Evolutionary conservation across 2,329 filamentous ascomycete species (phyloP), one percentile per base, ranked within the genome.

Genomic region (Fusarium anthophilum): DNA sequence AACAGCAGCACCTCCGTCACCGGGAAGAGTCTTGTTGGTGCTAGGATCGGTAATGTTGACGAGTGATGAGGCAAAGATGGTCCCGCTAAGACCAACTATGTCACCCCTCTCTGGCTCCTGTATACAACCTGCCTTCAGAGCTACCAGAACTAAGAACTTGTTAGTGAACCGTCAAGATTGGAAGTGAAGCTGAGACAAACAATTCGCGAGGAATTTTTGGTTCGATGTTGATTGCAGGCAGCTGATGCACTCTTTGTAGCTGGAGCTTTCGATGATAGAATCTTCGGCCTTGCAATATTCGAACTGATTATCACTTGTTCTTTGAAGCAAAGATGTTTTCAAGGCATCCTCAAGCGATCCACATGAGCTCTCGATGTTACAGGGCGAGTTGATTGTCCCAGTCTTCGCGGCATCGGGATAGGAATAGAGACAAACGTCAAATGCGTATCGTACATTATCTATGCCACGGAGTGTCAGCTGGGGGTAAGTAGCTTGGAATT

Each of bases 11-110:
- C 77, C 70, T 0, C 72, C 79, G 4, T 79, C 78, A 1, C 81
- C 79, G 0, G 77, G 76, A 2, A 78, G 73, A 0, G 74, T 68
- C 0, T 79, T 51, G 6, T 79, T 73, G 6, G 81, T 82, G 8
- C 77, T 67, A 0, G 81, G 73, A 1, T 82, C 80, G 3, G 83
- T 85, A 20, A 86, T 85, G 48, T 84, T 86, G 35, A 88, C 74
- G 0, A 75, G 47, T 1, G 71, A 63, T 0, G 70, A 71, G 0
- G 82, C 78, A 73, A 88, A 89, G 18, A 88, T 75, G 0, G 82
- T 80, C 14, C 83, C 84, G 20, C 80, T 86, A 3, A 89, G 75
- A 6, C 83, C 80, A 13, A 89, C 69, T n/a, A n/a, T n/a, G n/a
- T n/a, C n/a, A n/a, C n/a, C n/a, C n/a, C n/a, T n/a, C n/a, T n/a